Base-by-base conservation (phyloP, 2,329 filamentous ascomycete genomes). In the Pochonia chlamydosporia region DNA sequence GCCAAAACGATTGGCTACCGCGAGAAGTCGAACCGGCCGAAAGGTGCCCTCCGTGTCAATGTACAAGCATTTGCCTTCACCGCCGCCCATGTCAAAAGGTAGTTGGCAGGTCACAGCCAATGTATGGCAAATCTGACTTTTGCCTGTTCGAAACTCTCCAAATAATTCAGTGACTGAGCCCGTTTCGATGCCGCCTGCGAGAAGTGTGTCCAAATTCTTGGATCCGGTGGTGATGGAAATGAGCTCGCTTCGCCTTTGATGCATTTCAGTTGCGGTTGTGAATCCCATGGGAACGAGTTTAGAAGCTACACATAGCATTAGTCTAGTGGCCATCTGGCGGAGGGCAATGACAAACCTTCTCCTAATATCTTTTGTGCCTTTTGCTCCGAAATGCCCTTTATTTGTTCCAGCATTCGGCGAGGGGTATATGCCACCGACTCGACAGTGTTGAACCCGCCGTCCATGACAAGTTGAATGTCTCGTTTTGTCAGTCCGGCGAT, bases 31-130 rank as follows among this genome's bases (percentile, higher is more conserved):
- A 3, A 97, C 90, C 0, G 93, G 95, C 54, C 91, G 82, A 64
- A 99, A 99, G 1, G 93, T 99, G 51, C 93, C 95, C 66, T 99
- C 93, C 0, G 93, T 99, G 60, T 99, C 93, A 55, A 99, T 99
- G 62, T 99, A 99, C 43, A 99, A 76, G 61, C 95, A 99, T 65
- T 99, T 99, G 40, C 93, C 93, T 69, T 99, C 93, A 25, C 95
- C 93, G 47, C 93, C 93, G 45, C 93, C 95, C 92, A 97, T 97
- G 63, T 99, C 93, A 63, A 99, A 97, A 1, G 93, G 93, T 37
- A 99, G 68, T 67, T 99, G 93, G 63, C 95, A 99, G 40, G 93
- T 99, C 25, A 99, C 93, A 1, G 95, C 93, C n/a, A 99, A 76
- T 0, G 93, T 99, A 65, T 99, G 95, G 60, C 93, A 99, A 49